Conservation (phyloP, 495 filamentous ascomycete genomes). For the Podospora didyma region DNA sequence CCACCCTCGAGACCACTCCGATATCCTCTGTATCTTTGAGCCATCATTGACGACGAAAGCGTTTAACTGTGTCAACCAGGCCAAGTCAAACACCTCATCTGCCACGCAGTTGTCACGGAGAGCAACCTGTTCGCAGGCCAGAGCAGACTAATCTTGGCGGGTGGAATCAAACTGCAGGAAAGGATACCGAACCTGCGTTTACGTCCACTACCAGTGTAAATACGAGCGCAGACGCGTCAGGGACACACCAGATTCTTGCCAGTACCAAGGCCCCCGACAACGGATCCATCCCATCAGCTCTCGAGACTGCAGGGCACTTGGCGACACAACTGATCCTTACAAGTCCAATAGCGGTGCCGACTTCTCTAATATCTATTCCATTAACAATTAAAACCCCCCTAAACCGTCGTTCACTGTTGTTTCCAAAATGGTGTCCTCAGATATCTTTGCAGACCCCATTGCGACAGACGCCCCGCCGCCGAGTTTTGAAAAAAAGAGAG, state of each 20-base stretch:
- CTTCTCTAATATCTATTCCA: slow-evolving; percentile 12
- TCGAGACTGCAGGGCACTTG: slow-evolving; percentile 17
- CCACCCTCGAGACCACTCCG: not conserved
- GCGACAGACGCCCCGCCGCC: slow-evolving; percentile 54
- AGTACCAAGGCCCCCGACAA: slow-evolving; percentile 7
- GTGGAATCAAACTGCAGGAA: not conserved
- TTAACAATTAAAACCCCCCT: not conserved
- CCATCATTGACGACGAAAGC: too few relatives aligned
- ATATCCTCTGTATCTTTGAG: not conserved
- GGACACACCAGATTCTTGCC: slow-evolving; percentile 19
- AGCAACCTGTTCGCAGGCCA: not conserved
- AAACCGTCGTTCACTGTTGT: not conserved
- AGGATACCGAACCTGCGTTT: not conserved
- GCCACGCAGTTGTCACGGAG: too few relatives aligned
- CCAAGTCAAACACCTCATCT: too few relatives aligned
- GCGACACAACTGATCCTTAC: slow-evolving; percentile 19
- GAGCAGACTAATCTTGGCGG: not conserved
- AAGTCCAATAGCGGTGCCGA: slow-evolving; percentile 16
- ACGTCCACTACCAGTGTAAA: slow-evolving; percentile 19
- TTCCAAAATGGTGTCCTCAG: slow-evolving; percentile 19
- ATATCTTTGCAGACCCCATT: slow-evolving; percentile 56
- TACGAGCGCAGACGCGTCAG: slow-evolving; percentile 18
- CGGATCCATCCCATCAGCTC: slow-evolving; percentile 14
- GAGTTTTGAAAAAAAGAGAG: slow-evolving; percentile 45
- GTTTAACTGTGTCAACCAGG: too few relatives aligned